Percentiles rank a stretch among this genome's conserved stretches.
These are phyloP conservation scores for Macaranga tanarius DNA, from an alignment of 441 rosid species.

Conservation along the genomic window DNA sequence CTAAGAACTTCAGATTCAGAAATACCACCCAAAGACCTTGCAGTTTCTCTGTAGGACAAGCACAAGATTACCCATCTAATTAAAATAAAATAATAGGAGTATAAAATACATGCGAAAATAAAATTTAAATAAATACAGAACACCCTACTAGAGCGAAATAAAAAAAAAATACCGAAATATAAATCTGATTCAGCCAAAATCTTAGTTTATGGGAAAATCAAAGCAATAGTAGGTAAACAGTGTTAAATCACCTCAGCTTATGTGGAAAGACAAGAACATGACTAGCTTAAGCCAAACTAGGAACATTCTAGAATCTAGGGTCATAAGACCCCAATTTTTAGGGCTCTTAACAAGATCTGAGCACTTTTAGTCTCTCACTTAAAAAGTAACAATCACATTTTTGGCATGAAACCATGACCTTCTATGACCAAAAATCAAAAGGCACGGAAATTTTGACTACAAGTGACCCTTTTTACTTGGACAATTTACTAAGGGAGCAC, in stretches of 20 bases:
- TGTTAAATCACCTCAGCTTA: background rate
- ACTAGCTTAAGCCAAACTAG: background rate
- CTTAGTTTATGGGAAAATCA: background rate
- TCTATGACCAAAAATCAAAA: background rate
- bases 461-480: background rate
- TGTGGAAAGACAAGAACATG: background rate
- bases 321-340: background rate
- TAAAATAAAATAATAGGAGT: constrained; percentile 6
- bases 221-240: background rate
- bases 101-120: constrained; percentile 11
- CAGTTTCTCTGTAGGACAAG: constrained; percentile 50
- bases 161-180: background rate
- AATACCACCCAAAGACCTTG: constrained; percentile 42
- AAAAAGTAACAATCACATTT: background rate
- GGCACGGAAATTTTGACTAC: background rate
- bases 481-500: background rate
- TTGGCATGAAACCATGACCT: constrained; percentile 1
- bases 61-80: constrained; percentile 25
- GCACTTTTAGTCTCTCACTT: background rate
- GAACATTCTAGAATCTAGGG: constrained; percentile 3
- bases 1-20: constrained; percentile 57
- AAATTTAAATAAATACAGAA: background rate
- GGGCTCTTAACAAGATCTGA: background rate
- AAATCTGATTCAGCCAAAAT: no score
- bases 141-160: constrained; percentile 4